Conservation (phyloP, 805 yeast genomes). For the Yarrowia yakushimensis region DNA sequence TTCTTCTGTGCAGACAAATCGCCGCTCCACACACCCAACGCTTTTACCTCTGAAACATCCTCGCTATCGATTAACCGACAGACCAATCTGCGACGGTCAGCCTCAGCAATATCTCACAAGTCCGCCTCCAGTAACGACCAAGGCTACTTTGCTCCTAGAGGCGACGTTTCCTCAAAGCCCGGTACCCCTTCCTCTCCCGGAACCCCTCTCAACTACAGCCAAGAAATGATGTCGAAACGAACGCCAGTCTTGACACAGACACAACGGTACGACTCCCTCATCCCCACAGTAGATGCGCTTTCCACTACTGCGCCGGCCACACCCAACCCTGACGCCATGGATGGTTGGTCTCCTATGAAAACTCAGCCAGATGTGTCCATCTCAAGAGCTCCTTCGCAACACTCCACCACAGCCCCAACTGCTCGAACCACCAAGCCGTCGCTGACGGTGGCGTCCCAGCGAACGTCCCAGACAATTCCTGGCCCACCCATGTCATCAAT, state of each 20-base stretch:
- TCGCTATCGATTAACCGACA: conserved; percentile 17
- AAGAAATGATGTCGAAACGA: conserved; percentile 11
- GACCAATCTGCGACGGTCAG: background rate
- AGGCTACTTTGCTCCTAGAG: conserved; percentile 2
- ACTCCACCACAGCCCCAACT: background rate
- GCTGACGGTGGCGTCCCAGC: background rate
- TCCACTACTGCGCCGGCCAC: background rate
- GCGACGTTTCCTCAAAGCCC: background rate
- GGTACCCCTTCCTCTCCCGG: conserved; percentile 5
- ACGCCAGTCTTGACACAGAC: background rate
- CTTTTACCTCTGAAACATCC: conserved; percentile 15
- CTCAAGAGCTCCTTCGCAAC: background rate
- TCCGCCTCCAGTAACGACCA: conserved; percentile 1
- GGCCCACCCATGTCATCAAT: conserved; percentile 10
- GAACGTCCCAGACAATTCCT: background rate
- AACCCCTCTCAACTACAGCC: conserved; percentile 14
- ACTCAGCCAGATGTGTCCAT: conserved; percentile 4
- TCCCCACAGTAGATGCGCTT: background rate
- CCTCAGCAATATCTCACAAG: background rate
- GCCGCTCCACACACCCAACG: conserved; percentile 2
- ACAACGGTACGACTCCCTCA: conserved; percentile 13
- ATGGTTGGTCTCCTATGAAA: background rate
- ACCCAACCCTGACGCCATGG: background rate
- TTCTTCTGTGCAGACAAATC: conserved; percentile 11
- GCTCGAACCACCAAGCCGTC: background rate